phyloP scores from a whole-genome alignment of 768 basidiomycete genomes.

The Lanmaoa rubissima region DNA sequence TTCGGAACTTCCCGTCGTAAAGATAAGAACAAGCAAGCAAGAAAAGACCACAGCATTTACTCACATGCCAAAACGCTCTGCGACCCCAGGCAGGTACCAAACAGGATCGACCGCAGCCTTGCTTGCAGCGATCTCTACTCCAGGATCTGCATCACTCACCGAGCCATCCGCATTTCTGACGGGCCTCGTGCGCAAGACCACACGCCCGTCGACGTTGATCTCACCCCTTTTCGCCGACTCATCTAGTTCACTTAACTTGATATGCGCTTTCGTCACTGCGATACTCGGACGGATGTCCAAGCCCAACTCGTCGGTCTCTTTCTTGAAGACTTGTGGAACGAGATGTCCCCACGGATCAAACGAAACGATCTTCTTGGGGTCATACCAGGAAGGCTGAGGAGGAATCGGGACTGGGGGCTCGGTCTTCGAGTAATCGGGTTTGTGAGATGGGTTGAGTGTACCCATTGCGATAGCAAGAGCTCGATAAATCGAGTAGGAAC shows the following conservation, averaged over 20 bases:
- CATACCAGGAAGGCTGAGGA: constrained; percentile 74
- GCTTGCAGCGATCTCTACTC: constrained; percentile 83
- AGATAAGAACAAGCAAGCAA: background rate
- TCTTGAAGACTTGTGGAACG: constrained; percentile 67
- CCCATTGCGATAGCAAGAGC: constrained; percentile 92
- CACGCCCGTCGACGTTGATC: constrained; percentile 74
- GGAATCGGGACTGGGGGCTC: constrained; percentile 83
- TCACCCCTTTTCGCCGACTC: constrained; percentile 72
- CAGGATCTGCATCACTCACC: constrained; percentile 55
- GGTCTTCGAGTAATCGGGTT: constrained; percentile 78
- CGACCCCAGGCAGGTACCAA: constrained; percentile 93
- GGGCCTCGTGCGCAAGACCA: constrained; percentile 70
- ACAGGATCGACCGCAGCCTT: constrained; percentile 97
- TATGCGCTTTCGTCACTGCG: constrained; percentile 87
- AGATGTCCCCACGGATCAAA: constrained; percentile 95
- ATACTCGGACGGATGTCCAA: constrained; percentile 92
- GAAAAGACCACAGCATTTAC: constrained; percentile 26
- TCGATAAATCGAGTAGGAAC: constrained; percentile 93
- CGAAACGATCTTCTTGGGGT: constrained; percentile 78
- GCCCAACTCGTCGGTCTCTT: constrained; percentile 59
- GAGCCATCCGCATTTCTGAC: constrained; percentile 64
- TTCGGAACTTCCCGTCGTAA: constrained; percentile 58
- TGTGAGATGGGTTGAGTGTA: constrained; percentile 71
- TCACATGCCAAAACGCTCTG: constrained; percentile 90
- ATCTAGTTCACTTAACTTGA: constrained; percentile 94